Conservation (phyloP, 2,329 filamentous ascomycete genomes). For the Verticillium nubilum region DNA sequence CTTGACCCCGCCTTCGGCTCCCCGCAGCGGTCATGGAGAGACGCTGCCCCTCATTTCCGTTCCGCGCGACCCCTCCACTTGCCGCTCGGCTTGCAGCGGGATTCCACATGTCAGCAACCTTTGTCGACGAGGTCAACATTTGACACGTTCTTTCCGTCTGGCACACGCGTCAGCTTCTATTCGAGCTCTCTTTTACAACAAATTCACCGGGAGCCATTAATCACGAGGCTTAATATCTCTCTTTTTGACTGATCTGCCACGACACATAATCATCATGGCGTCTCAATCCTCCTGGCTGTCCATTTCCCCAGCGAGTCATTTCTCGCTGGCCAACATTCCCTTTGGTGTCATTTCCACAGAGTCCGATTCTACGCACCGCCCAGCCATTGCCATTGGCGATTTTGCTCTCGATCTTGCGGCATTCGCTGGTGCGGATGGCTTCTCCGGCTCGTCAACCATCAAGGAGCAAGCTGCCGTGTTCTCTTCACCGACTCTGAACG, state of each 20-base stretch:
- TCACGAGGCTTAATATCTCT: too few species aligned
- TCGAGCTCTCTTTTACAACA: neutral
- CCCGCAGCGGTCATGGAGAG: neutral
- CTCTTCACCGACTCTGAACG: slow-evolving; percentile 55
- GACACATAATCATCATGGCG: neutral
- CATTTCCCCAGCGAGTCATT: slow-evolving; percentile 36
- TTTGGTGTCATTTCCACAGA: slow-evolving; percentile 74
- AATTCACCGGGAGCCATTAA: too few species aligned
- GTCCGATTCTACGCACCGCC: slow-evolving; percentile 48
- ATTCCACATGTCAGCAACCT: slow-evolving; percentile 6
- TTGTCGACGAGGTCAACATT: neutral
- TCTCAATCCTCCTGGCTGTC: slow-evolving; percentile 20
- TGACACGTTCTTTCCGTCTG: neutral
- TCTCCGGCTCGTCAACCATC: slow-evolving; percentile 21
- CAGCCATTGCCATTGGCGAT: slow-evolving; percentile 68
- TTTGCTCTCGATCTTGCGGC: slow-evolving; percentile 64
- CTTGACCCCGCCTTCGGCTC: neutral
- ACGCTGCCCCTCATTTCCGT: neutral
- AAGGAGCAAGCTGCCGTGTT: slow-evolving; percentile 17
- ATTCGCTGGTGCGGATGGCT: slow-evolving; percentile 45
- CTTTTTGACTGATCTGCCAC: too few species aligned
- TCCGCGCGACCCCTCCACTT: slow-evolving; percentile 2
- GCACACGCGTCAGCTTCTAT: neutral
- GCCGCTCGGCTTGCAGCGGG: slow-evolving; percentile 14
- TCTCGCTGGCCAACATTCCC: slow-evolving; percentile 75